Conservation (phyloP, 176 grass and related monocot genomes). For the Juncus effusus region DNA sequence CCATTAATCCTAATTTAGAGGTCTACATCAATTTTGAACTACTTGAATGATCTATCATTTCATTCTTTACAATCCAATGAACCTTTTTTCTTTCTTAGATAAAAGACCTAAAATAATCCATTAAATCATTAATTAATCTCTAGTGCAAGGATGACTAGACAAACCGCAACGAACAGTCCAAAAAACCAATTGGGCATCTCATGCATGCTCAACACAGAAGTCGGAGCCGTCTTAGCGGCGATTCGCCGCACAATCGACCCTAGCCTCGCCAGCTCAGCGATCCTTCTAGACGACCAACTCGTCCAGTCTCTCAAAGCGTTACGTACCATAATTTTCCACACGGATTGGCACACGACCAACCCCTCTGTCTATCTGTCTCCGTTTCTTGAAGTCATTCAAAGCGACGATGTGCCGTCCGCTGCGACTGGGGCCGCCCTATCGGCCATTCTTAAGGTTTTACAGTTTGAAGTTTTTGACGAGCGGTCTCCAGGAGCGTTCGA, state of each 20-base stretch:
- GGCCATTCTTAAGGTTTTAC: conserved; percentile 76
- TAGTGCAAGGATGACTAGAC: conserved; percentile 34
- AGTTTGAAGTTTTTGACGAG: conserved; percentile 82
- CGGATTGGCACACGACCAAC: conserved; percentile 72
- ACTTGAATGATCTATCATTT: neutral
- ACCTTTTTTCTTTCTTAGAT: neutral
- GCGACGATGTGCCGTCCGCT: conserved; percentile 54
- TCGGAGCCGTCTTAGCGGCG: conserved; percentile 69
- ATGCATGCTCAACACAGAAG: conserved; percentile 97
- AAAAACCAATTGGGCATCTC: conserved; percentile 78
- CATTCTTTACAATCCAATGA: conserved; percentile 3
- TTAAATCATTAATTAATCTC: neutral
- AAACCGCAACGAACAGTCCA: neutral
- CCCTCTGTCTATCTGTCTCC: conserved; percentile 68
- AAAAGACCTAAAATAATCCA: conserved; percentile 28
- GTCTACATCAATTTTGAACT: too few species aligned
- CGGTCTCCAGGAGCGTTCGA: conserved; percentile 71
- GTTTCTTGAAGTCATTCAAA: conserved; percentile 81
- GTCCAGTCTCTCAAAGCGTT: conserved; percentile 70
- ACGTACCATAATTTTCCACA: conserved; percentile 77
- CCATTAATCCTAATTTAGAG: too few species aligned
- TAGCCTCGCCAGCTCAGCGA: conserved; percentile 29
- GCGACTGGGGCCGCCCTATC: conserved; percentile 77
- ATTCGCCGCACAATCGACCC: conserved; percentile 68
- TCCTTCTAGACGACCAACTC: conserved; percentile 43